Percentiles rank a stretch among this genome's conserved stretches.
phyloP scores from a whole-genome alignment of 176 grass and related monocot genomes.

The Phoenix dactylifera region DNA sequence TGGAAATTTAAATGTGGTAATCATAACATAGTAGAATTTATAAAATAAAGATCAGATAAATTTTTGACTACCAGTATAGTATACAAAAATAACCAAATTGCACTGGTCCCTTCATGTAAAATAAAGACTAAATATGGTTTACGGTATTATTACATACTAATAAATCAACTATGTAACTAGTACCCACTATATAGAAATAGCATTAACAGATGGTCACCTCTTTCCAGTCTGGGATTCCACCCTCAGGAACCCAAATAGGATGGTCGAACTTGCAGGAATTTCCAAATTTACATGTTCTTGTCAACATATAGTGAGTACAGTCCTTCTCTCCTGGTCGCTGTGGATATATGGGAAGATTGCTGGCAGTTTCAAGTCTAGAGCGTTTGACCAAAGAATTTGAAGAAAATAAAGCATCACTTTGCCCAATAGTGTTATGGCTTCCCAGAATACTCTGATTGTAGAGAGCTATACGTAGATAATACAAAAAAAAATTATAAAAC shows the following conservation, averaged over 20 bases:
- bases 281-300: conserved; percentile 78
- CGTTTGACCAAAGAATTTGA: conserved; percentile 87
- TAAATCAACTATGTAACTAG: conserved; percentile 19
- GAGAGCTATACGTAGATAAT: conserved; percentile 77
- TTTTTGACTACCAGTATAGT: no score
- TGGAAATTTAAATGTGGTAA: no score
- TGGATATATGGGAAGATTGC: conserved; percentile 81
- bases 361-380: conserved; percentile 60
- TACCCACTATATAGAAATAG: conserved; percentile 30
- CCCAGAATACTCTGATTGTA: conserved; percentile 75
- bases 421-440: conserved; percentile 67
- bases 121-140: no score
- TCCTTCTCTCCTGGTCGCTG: conserved; percentile 66
- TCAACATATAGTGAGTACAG: conserved; percentile 97
- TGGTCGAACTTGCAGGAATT: conserved; percentile 85
- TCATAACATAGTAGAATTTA: no score
- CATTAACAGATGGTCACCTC: conserved; percentile 68
- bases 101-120: no score
- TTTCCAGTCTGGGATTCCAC: conserved; percentile 93
- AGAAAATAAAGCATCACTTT: conserved; percentile 70
- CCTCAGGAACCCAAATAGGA: conserved; percentile 90
- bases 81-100: no score
- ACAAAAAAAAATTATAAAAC: conserved; percentile 66
- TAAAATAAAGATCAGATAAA: no score
- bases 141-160: conserved; percentile 4